Conservation (phyloP, 139 green algal species). For the Yamagishiella unicocca region DNA sequence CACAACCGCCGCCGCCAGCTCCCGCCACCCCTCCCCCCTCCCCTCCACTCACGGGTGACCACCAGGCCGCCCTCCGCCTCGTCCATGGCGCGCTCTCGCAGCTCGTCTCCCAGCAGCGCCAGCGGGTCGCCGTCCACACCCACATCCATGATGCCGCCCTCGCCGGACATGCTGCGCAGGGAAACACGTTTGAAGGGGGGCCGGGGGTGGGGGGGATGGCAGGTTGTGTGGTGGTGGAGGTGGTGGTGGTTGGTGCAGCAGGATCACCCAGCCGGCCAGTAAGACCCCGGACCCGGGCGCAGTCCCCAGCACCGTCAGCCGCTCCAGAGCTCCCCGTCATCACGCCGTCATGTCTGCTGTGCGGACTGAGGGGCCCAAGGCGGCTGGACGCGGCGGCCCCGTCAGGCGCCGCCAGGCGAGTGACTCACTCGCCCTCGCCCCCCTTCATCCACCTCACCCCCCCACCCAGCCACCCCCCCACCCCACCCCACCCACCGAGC, state of each 20-base stretch:
- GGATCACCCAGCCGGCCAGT: too few species aligned
- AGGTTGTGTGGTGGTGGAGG: neutral
- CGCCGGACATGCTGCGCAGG: conserved; percentile 45
- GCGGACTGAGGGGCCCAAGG: too few species aligned
- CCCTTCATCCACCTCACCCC: neutral
- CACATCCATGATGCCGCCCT: conserved; percentile 51
- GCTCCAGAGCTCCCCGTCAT: too few species aligned
- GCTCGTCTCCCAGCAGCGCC: conserved; percentile 52
- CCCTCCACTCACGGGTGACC: conserved; percentile 31
- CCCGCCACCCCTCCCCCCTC: too few species aligned
- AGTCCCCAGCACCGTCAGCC: too few species aligned
- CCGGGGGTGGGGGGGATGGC: too few species aligned
- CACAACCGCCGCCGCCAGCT: too few species aligned
- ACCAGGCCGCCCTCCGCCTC: conserved; percentile 38
- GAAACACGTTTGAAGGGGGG: too few species aligned
- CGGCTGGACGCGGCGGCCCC: too few species aligned
- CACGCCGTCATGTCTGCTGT: too few species aligned
- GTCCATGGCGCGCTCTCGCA: conserved; percentile 52
- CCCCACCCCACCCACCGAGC: conserved; percentile 25
- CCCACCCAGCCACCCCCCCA: neutral
- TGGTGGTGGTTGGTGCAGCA: too few species aligned
- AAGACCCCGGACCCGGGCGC: too few species aligned
- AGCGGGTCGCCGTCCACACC: conserved; percentile 55
- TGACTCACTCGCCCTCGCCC: neutral
- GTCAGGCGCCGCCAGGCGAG: neutral